Conservation (phyloP, 2,329 filamentous ascomycete species). For the Lasiodiplodia sp. region DNA sequence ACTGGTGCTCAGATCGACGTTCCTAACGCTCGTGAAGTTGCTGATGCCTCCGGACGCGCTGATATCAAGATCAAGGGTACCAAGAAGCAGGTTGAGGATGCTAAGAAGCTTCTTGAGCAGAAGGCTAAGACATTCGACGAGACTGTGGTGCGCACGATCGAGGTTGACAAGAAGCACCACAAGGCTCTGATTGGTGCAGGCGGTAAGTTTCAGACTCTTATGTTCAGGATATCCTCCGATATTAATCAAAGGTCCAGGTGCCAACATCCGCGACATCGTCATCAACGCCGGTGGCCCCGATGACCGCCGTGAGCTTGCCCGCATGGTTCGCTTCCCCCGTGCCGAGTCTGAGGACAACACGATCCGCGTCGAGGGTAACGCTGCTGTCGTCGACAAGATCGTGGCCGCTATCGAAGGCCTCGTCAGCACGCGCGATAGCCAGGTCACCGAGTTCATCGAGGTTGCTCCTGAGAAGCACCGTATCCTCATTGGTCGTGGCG, state of each 20-base stretch:
- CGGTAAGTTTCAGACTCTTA: conserved; percentile 67
- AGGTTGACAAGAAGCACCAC: conserved; percentile 95
- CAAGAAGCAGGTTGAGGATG: conserved; percentile 86
- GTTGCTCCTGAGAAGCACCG: conserved; percentile 91
- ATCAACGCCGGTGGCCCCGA: conserved; percentile 87
- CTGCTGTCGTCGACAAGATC: conserved; percentile 87
- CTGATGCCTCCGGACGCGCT: conserved; percentile 70
- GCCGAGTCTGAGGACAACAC: conserved; percentile 80
- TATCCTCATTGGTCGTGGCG: conserved; percentile 87
- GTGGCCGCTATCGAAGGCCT: conserved; percentile 80
- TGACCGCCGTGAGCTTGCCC: conserved; percentile 81
- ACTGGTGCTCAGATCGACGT: conserved; percentile 93
- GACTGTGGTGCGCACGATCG: conserved; percentile 82
- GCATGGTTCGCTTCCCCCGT: conserved; percentile 94
- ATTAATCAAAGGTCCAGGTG: conserved; percentile 62
- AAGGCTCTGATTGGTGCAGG: conserved; percentile 85
- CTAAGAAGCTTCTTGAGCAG: conserved; percentile 88
- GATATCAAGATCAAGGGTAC: conserved; percentile 93
- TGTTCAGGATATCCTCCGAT: conserved; percentile 46
- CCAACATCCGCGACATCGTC: conserved; percentile 86
- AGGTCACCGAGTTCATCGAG: conserved; percentile 79
- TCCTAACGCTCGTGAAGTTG: conserved; percentile 76
- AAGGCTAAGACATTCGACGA: conserved; percentile 88
- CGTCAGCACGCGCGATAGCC: conserved; percentile 82
- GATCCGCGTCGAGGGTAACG: conserved; percentile 88